These are phyloP conservation scores for Fusarium albosuccineum DNA, from an alignment of 2,329 filamentous ascomycete species.

Conservation along the genomic window DNA sequence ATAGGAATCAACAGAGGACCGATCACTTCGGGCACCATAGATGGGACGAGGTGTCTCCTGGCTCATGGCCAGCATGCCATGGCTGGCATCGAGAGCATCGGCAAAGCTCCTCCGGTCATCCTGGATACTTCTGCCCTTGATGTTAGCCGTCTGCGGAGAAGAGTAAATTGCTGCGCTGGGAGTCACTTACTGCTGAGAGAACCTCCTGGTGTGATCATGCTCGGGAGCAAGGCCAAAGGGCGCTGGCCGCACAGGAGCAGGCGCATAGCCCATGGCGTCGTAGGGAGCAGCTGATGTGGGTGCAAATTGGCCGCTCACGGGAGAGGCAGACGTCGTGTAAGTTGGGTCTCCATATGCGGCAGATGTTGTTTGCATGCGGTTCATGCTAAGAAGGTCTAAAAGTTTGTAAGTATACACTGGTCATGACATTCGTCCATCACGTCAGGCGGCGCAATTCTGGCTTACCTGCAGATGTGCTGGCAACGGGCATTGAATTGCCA, in stretches of 20 bases:
- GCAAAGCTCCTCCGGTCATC: constrained; percentile 79
- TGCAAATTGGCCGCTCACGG: constrained; percentile 74
- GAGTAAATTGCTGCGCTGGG: constrained; percentile 37
- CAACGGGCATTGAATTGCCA: constrained; percentile 76
- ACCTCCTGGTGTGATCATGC: constrained; percentile 72
- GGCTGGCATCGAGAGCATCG: constrained; percentile 91
- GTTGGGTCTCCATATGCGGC: constrained; percentile 78
- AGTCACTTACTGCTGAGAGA: constrained; percentile 85
- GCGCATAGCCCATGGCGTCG: constrained; percentile 81
- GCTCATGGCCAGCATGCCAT: constrained; percentile 95
- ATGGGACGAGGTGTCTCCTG: constrained; percentile 94
- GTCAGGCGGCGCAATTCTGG: not conserved
- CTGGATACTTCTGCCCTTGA: constrained; percentile 39
- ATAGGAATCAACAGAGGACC: constrained; percentile 87
- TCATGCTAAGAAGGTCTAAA: constrained; percentile 80
- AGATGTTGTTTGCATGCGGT: constrained; percentile 71
- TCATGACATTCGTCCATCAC: not conserved
- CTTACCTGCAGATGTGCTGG: constrained; percentile 78
- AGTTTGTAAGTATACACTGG: constrained; percentile 69
- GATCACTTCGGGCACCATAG: constrained; percentile 77
- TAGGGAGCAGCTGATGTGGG: constrained; percentile 76
- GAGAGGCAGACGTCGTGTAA: constrained; percentile 76
- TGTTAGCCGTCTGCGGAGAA: constrained; percentile 17
- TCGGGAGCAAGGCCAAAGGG: constrained; percentile 69
- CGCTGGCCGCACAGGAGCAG: constrained; percentile 70